Evolutionary conservation across 2,329 filamentous ascomycete genomes (phyloP).

Genomic region (Penicillium sp.): DNA sequence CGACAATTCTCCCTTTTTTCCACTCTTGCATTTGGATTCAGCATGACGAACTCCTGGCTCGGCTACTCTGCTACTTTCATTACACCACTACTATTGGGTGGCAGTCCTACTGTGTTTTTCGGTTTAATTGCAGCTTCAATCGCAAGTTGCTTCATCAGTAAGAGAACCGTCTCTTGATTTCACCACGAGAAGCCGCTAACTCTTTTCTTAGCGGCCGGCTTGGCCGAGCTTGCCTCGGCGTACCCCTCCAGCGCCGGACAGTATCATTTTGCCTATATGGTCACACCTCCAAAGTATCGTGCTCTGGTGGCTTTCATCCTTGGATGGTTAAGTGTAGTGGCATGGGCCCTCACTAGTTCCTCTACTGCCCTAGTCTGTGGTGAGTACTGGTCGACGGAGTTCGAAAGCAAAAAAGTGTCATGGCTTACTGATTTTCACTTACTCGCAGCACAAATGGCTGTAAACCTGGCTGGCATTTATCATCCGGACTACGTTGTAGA

Average conservation of each 20-base stretch:
- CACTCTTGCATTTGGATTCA: slow-evolving; percentile 34
- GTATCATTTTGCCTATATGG: slow-evolving; percentile 1
- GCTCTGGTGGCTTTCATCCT: neutral
- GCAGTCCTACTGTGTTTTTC: slow-evolving; percentile 28
- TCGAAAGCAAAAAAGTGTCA: neutral
- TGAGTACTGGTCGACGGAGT: neutral
- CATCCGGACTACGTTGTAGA: neutral
- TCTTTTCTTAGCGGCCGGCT: neutral
- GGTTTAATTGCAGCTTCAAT: neutral
- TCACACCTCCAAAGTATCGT: neutral
- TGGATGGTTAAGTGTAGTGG: neutral
- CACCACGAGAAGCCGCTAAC: neutral
- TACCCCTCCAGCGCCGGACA: slow-evolving; percentile 1
- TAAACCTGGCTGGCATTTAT: neutral
- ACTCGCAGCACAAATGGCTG: neutral
- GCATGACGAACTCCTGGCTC: slow-evolving; percentile 42
- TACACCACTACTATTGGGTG: slow-evolving; percentile 32
- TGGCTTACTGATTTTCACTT: neutral
- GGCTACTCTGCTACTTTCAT: slow-evolving; percentile 34
- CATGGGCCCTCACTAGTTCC: neutral
- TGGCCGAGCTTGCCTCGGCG: neutral
- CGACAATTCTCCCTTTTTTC: slow-evolving; percentile 26
- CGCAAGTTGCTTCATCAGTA: neutral
- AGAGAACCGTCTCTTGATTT: neutral
- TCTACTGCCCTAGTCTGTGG: neutral